These are phyloP conservation scores for Penicillium capsulatum DNA, from an alignment of 2,329 filamentous ascomycete genomes.

Conservation along the genomic window DNA sequence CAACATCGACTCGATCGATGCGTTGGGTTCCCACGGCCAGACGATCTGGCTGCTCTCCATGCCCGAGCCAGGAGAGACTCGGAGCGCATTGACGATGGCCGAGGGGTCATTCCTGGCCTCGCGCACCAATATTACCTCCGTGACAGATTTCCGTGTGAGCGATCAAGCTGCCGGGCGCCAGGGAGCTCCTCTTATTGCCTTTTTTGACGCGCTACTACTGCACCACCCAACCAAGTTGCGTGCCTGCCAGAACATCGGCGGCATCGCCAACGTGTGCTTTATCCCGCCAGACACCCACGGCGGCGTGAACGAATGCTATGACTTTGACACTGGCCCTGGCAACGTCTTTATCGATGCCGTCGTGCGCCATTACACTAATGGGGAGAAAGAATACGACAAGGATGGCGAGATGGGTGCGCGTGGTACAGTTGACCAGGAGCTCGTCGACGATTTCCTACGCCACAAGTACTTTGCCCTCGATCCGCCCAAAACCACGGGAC, in stretches of 20 bases:
- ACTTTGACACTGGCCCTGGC: constrained; percentile 56
- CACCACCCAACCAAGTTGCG: constrained; percentile 55
- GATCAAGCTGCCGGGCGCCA: constrained; percentile 56
- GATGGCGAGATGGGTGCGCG: constrained; percentile 50
- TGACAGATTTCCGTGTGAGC: constrained; percentile 56
- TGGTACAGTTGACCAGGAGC: constrained; percentile 49
- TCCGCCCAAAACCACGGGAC: constrained; percentile 56
- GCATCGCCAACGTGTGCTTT: constrained; percentile 59
- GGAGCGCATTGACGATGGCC: constrained; percentile 53
- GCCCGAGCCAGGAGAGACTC: constrained; percentile 47
- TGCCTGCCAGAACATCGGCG: constrained; percentile 59
- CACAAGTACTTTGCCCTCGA: constrained; percentile 50
- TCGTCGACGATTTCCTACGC: constrained; percentile 51
- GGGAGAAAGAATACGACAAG: constrained; percentile 49
- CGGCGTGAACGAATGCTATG: constrained; percentile 40
- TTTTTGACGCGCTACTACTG: constrained; percentile 55
- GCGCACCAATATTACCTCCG: constrained; percentile 55
- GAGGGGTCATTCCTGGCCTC: constrained; percentile 55
- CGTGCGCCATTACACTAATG: constrained; percentile 52
- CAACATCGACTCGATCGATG: constrained; percentile 48
- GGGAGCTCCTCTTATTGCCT: constrained; percentile 54
- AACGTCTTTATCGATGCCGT: constrained; percentile 56
- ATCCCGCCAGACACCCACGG: constrained; percentile 21
- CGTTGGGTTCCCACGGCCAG: constrained; percentile 56
- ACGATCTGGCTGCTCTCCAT: constrained; percentile 56